Base-by-base conservation (phyloP, 2,329 filamentous ascomycete species). In the Aureobasidium sp. region DNA sequence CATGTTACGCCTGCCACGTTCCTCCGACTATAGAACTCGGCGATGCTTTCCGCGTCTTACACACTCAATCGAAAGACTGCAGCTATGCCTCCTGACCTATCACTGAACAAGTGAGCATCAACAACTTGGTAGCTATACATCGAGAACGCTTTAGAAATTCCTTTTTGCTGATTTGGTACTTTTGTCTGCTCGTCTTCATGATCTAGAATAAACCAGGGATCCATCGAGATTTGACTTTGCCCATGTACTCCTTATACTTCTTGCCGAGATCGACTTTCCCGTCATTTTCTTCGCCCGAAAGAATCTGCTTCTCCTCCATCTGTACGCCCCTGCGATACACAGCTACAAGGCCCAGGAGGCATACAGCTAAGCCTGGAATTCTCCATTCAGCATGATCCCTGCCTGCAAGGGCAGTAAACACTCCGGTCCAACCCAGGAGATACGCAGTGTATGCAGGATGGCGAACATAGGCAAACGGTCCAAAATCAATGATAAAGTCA, bases 381-480 rank as follows among this genome's bases (percentile, higher is more conserved):
- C 26, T 43, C 57, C 57, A 60, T 10, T 36, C 46, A 32, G 44
- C 46, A n/a, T 39, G 32, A 12, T 59, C 3, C 17, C 57, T 60
- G 10, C 17, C 57, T n/a, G 46, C 44, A 29, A 60, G 44, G 5
- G 57, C 57, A 26, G 46, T 26, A 17, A 60, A 17, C 3, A 13
- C 46, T 17, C 57, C 57, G 13, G 57, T 60, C 57, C 57, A 60
- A 2, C 46, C 57, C 15, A 60, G 9, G 5, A 60, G 46, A 43
- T 60, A 60, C 5, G 57, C 57, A 32, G 57, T 51, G 27, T 60
- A 60, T 9, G 57, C 46, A 29, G 57, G 57, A 17, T 60, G 57
- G 27, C 57, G 57, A 13, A 60, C 46, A 13, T 50, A 43, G 12
- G 57, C 57, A 34, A 60, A 60, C 4, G 57, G 57, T 10, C 57